Conservation (phyloP, 2,329 filamentous ascomycete species). For the Madurella mycetomatis region DNA sequence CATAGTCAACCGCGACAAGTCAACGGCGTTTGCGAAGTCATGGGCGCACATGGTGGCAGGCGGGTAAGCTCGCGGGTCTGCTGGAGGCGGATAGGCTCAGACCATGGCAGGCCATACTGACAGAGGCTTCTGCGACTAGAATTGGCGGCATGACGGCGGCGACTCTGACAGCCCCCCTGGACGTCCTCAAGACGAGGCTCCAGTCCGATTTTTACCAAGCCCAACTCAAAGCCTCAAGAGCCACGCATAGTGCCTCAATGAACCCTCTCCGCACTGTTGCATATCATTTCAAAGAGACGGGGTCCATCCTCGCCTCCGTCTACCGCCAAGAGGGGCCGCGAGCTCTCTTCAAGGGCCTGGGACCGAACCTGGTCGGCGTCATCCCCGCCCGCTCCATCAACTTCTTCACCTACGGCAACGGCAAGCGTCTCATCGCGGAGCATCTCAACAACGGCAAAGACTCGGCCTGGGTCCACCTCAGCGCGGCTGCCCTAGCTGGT, state of each 20-base stretch:
- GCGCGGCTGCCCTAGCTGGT: slow-evolving; percentile 71
- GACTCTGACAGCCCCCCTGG: slow-evolving; percentile 87
- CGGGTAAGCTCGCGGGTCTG: slow-evolving; percentile 55
- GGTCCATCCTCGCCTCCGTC: slow-evolving; percentile 78
- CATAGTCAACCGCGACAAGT: slow-evolving; percentile 32
- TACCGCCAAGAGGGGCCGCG: slow-evolving; percentile 77
- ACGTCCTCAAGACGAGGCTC: slow-evolving; percentile 87
- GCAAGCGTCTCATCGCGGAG: slow-evolving; percentile 75
- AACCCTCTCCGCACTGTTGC: slow-evolving; percentile 61
- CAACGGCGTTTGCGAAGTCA: slow-evolving; percentile 62
- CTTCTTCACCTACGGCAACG: slow-evolving; percentile 90
- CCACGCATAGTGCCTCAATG: slow-evolving; percentile 55
- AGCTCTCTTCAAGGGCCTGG: slow-evolving; percentile 88
- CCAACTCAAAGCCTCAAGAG: slow-evolving; percentile 65
- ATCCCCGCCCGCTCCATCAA: slow-evolving; percentile 88
- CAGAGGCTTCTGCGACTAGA: slow-evolving; percentile 40
- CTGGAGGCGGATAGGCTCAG: neutral
- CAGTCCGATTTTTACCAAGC: slow-evolving; percentile 94
- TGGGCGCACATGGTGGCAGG: slow-evolving; percentile 92
- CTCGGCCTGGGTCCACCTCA: slow-evolving; percentile 71
- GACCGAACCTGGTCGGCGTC: slow-evolving; percentile 84
- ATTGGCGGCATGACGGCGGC: slow-evolving; percentile 87
- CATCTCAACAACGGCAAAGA: slow-evolving; percentile 68
- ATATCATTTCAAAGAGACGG: slow-evolving; percentile 78
- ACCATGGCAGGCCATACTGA: slow-evolving; percentile 3